phyloP scores from a whole-genome alignment of 352 stramenopile genomes.

The Globisporangium nunn region DNA sequence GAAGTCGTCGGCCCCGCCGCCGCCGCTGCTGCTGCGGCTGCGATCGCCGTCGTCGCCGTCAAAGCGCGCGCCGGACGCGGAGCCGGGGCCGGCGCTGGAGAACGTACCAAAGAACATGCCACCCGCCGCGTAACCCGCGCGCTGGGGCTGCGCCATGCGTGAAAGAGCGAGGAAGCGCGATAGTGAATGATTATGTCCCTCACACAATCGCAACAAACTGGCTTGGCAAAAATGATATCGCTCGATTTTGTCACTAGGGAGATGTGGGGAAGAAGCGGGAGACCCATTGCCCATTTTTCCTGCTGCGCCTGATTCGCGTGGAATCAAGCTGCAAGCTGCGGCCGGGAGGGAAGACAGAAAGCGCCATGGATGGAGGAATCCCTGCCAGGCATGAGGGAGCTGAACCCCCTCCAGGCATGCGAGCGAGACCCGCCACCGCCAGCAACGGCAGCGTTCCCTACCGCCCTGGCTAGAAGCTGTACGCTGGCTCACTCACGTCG shows the following conservation, averaged over 20 bases:
- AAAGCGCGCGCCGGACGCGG: background rate
- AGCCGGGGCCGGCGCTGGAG: background rate
- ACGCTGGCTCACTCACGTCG: too few relatives aligned
- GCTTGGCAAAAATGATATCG: background rate
- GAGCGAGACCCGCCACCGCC: too few relatives aligned
- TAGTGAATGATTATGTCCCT: background rate
- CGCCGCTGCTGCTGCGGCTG: background rate
- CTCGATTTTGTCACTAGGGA: background rate
- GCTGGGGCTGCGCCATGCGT: conserved; percentile 1
- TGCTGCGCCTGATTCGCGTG: too few relatives aligned
- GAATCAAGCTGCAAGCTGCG: too few relatives aligned
- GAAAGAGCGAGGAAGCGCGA: background rate
- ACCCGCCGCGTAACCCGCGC: background rate
- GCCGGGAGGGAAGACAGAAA: too few relatives aligned
- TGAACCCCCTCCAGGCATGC: too few relatives aligned
- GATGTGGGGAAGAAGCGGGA: background rate
- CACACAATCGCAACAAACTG: background rate
- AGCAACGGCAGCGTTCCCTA: too few relatives aligned
- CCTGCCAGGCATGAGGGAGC: too few relatives aligned
- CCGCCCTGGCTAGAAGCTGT: too few relatives aligned
- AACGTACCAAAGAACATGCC: background rate
- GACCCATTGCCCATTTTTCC: too few relatives aligned
- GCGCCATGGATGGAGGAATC: too few relatives aligned
- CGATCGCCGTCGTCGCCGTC: conserved; percentile 1
- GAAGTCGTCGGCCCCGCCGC: conserved; percentile 5